phyloP scores from a whole-genome alignment of 495 filamentous ascomycete genomes.

The Trichoderma parareesei region DNA sequence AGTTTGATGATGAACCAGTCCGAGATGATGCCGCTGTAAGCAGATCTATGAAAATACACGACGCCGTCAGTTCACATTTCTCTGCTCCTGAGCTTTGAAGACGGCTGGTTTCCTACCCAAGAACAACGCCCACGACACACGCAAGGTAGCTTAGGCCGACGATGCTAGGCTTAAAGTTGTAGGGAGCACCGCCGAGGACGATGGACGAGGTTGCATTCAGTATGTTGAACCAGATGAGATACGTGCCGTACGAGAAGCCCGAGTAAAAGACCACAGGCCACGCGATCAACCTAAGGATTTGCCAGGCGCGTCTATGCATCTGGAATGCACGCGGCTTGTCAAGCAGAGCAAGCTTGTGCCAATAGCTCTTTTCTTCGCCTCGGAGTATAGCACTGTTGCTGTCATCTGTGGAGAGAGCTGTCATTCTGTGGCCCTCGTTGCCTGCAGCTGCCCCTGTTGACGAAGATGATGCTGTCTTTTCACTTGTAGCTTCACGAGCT shows the following conservation, averaged over 20 bases:
- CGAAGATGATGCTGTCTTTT: conserved; percentile 13
- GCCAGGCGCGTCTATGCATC: conserved; percentile 31
- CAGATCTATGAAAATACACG: conserved; percentile 13
- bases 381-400: neutral
- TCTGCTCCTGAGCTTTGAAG: neutral
- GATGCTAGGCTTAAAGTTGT: conserved; percentile 50
- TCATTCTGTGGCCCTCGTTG: neutral
- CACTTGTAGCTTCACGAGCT: conserved; percentile 13
- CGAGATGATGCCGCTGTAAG: conserved; percentile 35
- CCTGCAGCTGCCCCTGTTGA: neutral
- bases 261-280: conserved; percentile 61
- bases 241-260: conserved; percentile 58
- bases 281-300: conserved; percentile 34
- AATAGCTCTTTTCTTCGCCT: conserved; percentile 35
- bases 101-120: conserved; percentile 29
- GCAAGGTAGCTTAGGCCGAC: conserved; percentile 56
- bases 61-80: neutral
- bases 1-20: conserved; percentile 52
- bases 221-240: conserved; percentile 59
- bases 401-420: neutral
- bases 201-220: conserved; percentile 57
- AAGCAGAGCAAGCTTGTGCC: conserved; percentile 46
- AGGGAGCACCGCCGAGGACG: conserved; percentile 48
- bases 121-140: conserved; percentile 45
- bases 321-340: conserved; percentile 47